Evolutionary conservation across 2,329 filamentous ascomycete species (phyloP).

Genomic region (Alternaria ventricosa): DNA sequence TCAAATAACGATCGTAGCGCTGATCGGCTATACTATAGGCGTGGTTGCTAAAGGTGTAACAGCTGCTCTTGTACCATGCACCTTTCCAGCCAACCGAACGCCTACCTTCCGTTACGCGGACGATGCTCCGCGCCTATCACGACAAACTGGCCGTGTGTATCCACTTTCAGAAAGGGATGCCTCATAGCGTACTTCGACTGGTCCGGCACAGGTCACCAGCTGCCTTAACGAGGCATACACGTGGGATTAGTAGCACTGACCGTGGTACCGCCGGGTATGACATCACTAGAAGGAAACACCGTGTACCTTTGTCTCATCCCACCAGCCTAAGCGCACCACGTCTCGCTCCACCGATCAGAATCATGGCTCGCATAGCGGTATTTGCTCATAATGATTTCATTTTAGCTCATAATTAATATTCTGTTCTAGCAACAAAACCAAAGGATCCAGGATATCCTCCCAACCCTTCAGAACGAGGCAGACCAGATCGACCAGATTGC

Average conservation of each 20-base stretch:
- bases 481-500: constrained; percentile 41
- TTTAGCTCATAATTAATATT: neutral
- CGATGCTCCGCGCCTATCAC: neutral
- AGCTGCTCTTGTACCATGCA: neutral
- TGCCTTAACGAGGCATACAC: constrained; percentile 1
- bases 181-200: neutral
- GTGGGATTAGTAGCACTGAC: neutral
- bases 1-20: neutral
- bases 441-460: constrained; percentile 25
- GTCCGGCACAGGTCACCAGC: constrained; percentile 1
- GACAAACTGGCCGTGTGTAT: neutral
- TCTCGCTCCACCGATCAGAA: neutral
- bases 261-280: constrained; percentile 5
- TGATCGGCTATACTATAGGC: neutral
- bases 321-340: neutral
- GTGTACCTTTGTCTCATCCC: neutral
- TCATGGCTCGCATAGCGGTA: constrained; percentile 16
- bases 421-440: constrained; percentile 23
- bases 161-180: neutral
- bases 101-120: neutral
- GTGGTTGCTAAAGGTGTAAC: neutral
- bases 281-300: constrained; percentile 6
- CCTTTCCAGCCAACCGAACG: neutral
- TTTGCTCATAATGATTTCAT: neutral
- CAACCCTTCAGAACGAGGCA: constrained; percentile 18